These are phyloP conservation scores for Vitis hybrid DNA, from an alignment of 177 flowering plant genomes.

Conservation along the genomic window DNA sequence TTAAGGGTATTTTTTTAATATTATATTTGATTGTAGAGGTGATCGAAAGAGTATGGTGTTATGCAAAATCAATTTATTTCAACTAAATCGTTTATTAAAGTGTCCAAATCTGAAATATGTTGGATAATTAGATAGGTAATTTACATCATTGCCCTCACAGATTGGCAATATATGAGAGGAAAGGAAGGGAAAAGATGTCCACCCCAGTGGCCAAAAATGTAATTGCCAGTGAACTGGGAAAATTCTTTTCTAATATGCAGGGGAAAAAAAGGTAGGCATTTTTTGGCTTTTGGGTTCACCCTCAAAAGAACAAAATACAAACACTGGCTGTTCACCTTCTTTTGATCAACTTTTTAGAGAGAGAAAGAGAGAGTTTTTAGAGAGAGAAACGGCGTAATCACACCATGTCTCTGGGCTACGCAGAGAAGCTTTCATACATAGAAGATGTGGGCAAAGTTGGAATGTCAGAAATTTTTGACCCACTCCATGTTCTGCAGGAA, in stretches of 20 bases:
- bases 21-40: no score
- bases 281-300: slow-evolving; percentile 19
- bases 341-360: slow-evolving; percentile 15
- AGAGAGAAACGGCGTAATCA: not conserved
- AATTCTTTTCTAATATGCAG: slow-evolving; percentile 13
- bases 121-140: no score
- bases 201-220: not conserved
- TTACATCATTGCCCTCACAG: not conserved
- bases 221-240: not conserved
- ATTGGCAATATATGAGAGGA: not conserved
- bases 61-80: no score
- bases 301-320: slow-evolving; percentile 18
- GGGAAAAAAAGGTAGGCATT: slow-evolving; percentile 2
- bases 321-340: not conserved
- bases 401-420: slow-evolving; percentile 93
- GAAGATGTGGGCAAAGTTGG: slow-evolving; percentile 98
- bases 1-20: no score
- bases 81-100: no score
- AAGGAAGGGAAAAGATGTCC: not conserved
- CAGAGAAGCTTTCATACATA: slow-evolving; percentile 89
- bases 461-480: slow-evolving; percentile 84
- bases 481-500: slow-evolving; percentile 58
- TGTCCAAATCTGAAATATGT: no score
- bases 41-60: no score
- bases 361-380: slow-evolving; percentile 12